Base-by-base conservation (phyloP, 31 red algal genomes). In the Endocladia muricata region DNA sequence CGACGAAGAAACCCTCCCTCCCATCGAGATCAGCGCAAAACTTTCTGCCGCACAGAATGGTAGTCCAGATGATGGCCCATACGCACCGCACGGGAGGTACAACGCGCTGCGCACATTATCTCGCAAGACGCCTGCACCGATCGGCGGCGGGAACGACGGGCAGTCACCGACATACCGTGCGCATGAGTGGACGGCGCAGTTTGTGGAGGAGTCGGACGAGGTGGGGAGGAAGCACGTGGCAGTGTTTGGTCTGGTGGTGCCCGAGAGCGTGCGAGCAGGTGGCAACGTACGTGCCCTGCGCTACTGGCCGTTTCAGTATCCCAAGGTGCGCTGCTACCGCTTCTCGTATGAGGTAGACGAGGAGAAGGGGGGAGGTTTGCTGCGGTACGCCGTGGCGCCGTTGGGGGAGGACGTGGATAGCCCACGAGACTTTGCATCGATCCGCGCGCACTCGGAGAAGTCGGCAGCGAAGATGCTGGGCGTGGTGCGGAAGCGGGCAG, bases 261-360 rank as follows among this genome's bases (percentile, higher is more conserved):
- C 78, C 22, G 44, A 52, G 15, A 41, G 19, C 33, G 78, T 71
- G 11, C 40, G 39, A 9, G 47, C 23, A 19, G 17, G 17, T 2
- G 64, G 41, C 7, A 82, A 82, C 26, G 21, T 21, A 31, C 78
- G 78, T 34, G 78, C 78, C 9, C 63, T 82, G 35, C 62, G 42
- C 19, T 70, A 70, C 35, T 82, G 78, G 78, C 78, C 78, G 44
- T 82, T 82, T 58, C 78, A 82, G 34, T 82, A 82, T 35, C 64
- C 78, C 7, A 82, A 82, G 41, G 36, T 55, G 33, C n/a, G 31
- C 15, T 51, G 43, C n/a, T 70, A 70, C 28, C 39, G 64, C 21
- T 69, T 82, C 39, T 37, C 63, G 1, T 82, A 82, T 58, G 78
- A 82, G 37, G 33, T 7, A 31, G 31, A 38, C 3, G 75, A 3